phyloP scores from a whole-genome alignment of 257 asterid species.

The Solanum ahanhuiri region DNA sequence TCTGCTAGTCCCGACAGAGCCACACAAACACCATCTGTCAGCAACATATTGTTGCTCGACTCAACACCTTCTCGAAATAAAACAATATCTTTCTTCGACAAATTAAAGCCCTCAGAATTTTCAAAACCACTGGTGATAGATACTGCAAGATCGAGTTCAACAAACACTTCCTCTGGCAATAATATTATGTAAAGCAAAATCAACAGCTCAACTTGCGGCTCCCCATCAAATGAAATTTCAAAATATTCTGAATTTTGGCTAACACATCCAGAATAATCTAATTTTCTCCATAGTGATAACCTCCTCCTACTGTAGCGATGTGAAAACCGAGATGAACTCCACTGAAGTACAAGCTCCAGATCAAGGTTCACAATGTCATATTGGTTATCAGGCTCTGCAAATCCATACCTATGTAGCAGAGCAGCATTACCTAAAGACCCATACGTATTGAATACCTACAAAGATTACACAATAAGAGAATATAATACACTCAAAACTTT shows the following conservation, averaged over 20 bases:
- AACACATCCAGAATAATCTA: constrained; percentile 52
- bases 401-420: constrained; percentile 90
- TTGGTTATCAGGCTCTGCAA: constrained; percentile 74
- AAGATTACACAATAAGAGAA: not conserved
- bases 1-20: constrained; percentile 66
- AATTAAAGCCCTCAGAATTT: constrained; percentile 2
- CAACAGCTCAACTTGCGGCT: constrained; percentile 70
- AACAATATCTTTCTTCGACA: constrained; percentile 15
- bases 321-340: constrained; percentile 69
- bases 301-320: constrained; percentile 57
- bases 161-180: constrained; percentile 45
- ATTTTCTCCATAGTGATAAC: constrained; percentile 61
- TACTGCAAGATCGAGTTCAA: constrained; percentile 32
- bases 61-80: constrained; percentile 17
- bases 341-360: constrained; percentile 55
- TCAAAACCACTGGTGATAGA: constrained; percentile 13
- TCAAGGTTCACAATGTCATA: constrained; percentile 76
- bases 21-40: constrained; percentile 32
- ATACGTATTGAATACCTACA: constrained; percentile 83
- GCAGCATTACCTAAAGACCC: constrained; percentile 87
- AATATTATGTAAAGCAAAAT: constrained; percentile 55
- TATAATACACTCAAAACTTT: not conserved
- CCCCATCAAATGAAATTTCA: constrained; percentile 68
- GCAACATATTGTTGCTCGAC: constrained; percentile 31
- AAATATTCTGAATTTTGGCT: constrained; percentile 69